phyloP scores from a whole-genome alignment of 2,329 filamentous ascomycete genomes.

The Ophiocordyceps camponoti-leonardi region DNA sequence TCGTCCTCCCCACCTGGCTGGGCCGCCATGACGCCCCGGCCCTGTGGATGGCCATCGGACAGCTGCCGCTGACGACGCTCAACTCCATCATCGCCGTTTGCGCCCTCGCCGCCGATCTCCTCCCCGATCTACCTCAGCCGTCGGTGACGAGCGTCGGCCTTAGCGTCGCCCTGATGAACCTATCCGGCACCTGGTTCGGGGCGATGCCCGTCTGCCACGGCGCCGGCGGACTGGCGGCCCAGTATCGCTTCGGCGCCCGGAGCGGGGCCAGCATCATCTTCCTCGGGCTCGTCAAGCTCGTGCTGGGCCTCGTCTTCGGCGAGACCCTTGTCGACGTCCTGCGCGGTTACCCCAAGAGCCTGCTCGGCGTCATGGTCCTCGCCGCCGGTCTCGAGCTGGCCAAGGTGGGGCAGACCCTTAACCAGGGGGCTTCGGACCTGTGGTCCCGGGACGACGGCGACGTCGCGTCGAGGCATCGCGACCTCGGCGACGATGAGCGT shows the following conservation, averaged over 20 bases:
- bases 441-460: constrained; percentile 31
- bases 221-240: constrained; percentile 75
- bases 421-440: constrained; percentile 48
- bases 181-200: constrained; percentile 77
- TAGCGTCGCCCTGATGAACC: constrained; percentile 71
- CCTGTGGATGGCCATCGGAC: constrained; percentile 54
- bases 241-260: constrained; percentile 80
- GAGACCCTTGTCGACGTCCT: constrained; percentile 57
- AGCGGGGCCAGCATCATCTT: constrained; percentile 72
- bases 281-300: constrained; percentile 58
- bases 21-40: constrained; percentile 13
- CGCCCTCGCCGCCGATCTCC: constrained; percentile 59
- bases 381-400: constrained; percentile 78
- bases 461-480: constrained; percentile 25
- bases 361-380: constrained; percentile 79
- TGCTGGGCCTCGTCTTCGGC: constrained; percentile 60
- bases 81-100: constrained; percentile 85
- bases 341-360: constrained; percentile 51
- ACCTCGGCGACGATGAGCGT: constrained; percentile 48
- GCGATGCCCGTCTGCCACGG: constrained; percentile 94
- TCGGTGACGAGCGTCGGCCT: constrained; percentile 62
- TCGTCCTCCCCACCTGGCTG: constrained; percentile 19
- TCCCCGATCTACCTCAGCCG: constrained; percentile 50
- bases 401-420: constrained; percentile 69
- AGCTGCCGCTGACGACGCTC: constrained; percentile 78